A percentile compares a stretch with the other conserved stretches of the same genome.
phyloP scores from a whole-genome alignment of 2,329 filamentous ascomycete genomes.

The Colletotrichum tanaceti region DNA sequence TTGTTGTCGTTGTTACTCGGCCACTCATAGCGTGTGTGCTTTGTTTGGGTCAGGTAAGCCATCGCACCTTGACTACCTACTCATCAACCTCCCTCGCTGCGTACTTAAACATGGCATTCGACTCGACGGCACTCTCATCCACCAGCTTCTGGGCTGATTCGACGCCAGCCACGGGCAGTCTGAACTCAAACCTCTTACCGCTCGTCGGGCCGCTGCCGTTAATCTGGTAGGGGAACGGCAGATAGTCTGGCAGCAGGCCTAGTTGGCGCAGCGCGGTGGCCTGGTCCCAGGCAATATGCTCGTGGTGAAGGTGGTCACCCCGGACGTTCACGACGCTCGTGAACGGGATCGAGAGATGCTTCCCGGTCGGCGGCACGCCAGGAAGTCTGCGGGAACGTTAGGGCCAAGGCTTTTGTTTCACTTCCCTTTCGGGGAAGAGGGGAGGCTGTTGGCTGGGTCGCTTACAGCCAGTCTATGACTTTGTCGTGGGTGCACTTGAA shows the following conservation, averaged over 20 bases:
- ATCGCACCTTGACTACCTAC: neutral
- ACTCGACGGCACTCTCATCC: slow-evolving; percentile 47
- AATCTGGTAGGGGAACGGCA: slow-evolving; percentile 64
- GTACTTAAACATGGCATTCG: slow-evolving; percentile 48
- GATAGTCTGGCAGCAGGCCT: slow-evolving; percentile 67
- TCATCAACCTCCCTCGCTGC: slow-evolving; percentile 33
- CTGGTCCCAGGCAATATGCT: slow-evolving; percentile 78
- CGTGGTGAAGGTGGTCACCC: slow-evolving; percentile 72
- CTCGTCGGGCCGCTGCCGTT: slow-evolving; percentile 25
- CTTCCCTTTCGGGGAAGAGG: neutral
- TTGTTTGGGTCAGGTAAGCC: neutral
- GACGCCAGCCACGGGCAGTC: slow-evolving; percentile 48
- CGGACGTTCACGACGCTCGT: slow-evolving; percentile 72
- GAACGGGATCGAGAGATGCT: slow-evolving; percentile 67
- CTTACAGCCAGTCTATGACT: slow-evolving; percentile 77
- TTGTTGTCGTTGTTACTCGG: neutral
- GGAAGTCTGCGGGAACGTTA: slow-evolving; percentile 53
- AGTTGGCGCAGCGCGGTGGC: slow-evolving; percentile 71
- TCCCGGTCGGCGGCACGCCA: slow-evolving; percentile 66
- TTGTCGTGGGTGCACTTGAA: slow-evolving; percentile 72
- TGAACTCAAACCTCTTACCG: slow-evolving; percentile 46
- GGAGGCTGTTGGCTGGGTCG: slow-evolving; percentile 30
- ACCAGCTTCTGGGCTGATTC: slow-evolving; percentile 50
- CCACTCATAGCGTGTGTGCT: neutral
- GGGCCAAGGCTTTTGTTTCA: neutral